A percentile compares a stretch with the other conserved stretches of the same genome.
phyloP scores from a whole-genome alignment of 345 rosid species.

The Syzygium oleosum region DNA sequence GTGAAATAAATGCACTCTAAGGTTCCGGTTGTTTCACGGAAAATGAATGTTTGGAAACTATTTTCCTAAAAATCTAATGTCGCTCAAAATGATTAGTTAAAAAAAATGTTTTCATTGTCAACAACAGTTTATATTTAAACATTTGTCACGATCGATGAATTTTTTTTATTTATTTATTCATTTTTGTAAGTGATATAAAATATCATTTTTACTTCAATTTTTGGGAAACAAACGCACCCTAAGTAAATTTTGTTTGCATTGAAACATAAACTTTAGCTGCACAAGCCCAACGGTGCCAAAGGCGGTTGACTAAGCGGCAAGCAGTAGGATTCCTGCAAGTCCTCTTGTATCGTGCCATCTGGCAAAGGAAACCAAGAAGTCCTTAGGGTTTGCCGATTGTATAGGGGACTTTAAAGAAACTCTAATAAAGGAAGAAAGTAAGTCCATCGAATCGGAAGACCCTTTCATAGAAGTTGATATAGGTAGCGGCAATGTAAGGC shows the following conservation, averaged over 20 bases:
- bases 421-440: too few species aligned
- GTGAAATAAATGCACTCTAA: neutral
- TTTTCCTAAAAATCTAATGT: neutral
- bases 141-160: neutral
- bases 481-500: too few species aligned
- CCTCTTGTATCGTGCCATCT: neutral
- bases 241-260: neutral
- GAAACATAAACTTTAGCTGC: neutral
- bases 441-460: too few species aligned
- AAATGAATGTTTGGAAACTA: neutral
- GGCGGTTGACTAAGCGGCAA: neutral
- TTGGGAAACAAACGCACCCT: too few species aligned
- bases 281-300: neutral
- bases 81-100: accelerated
- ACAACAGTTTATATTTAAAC: neutral
- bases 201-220: neutral
- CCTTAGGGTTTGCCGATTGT: too few species aligned
- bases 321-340: neutral
- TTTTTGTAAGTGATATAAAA: neutral
- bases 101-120: neutral
- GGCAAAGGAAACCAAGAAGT: too few species aligned
- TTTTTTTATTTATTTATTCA: neutral
- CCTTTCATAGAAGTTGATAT: too few species aligned
- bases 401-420: too few species aligned
- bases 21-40: accelerated